Base-by-base conservation (phyloP, 306 rosid species). In the Carpinus viminea region DNA sequence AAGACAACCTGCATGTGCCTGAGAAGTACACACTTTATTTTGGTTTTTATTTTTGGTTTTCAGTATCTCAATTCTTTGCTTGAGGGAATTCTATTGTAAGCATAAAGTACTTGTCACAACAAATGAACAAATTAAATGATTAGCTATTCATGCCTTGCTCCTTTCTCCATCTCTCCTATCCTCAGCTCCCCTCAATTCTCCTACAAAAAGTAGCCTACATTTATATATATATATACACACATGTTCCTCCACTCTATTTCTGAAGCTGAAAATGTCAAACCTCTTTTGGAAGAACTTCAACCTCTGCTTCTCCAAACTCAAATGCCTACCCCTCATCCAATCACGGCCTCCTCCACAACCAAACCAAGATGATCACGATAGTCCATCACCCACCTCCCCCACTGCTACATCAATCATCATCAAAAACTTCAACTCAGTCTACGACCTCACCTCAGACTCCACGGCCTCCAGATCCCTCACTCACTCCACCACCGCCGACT, bases 301-400 rank as follows among this genome's bases (percentile, higher is more conserved):
- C 56, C 92, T 87, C 74, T 94, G 95, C 75, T 89, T 92, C 87
- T 88, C 91, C 83, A 90, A 86, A 61, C 87, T 87, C 85, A 91
- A 88, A 76, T 79, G 89, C 83, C 86, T 89, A 10, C 87, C 87
- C 52, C 41, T 78, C 20, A 36, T 78, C 54, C 80, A 84, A 51
- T 61, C 88, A 20, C 26, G 26, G 26, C 82, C 88, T 7, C 85
- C 86, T 8, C 82, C 87, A 31, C 47, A 57, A n/a, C 34, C 79
- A 28, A 56, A 76, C 8, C 78, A 76, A 72, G 55, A 77, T 55
- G 48, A 47, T 34, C 72, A 76, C 70, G 51, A 70, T 54, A 73
- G 12, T 68, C 51, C 83, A 46, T 59, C 86, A 43, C 16, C 77
- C 65, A 24, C 82, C 47, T 36, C 76, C 65, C 24, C 69, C 54